Conservation (phyloP, 306 rosid genomes). For the Trifolium fragiferum region DNA sequence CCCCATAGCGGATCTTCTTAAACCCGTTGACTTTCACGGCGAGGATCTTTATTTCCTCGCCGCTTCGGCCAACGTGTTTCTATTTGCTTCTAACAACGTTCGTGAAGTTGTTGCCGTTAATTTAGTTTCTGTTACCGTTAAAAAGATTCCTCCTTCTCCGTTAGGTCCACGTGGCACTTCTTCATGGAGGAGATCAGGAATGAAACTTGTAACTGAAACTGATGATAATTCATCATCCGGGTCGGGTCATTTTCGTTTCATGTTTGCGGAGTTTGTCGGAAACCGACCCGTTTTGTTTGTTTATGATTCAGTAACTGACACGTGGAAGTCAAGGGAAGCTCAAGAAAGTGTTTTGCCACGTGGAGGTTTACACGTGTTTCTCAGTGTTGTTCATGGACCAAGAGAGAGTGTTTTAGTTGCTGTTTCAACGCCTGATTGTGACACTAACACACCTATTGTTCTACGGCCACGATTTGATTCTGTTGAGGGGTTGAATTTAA, state of each 20-base stretch:
- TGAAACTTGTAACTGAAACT: conserved; percentile 52
- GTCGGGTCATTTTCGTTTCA: conserved; percentile 53
- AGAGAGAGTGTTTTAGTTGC: conserved; percentile 54
- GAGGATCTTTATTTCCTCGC: conserved; percentile 64
- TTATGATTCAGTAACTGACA: conserved; percentile 47
- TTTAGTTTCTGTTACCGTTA: conserved; percentile 51
- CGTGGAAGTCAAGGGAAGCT: conserved; percentile 52
- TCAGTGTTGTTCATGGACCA: conserved; percentile 47
- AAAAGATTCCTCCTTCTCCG: conserved; percentile 62
- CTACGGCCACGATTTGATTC: conserved; percentile 54
- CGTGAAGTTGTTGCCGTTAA: conserved; percentile 62
- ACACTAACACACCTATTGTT: conserved; percentile 26
- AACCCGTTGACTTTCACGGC: conserved; percentile 50
- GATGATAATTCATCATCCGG: conserved; percentile 29
- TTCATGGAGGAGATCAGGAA: conserved; percentile 69
- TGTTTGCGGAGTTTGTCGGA: conserved; percentile 59
- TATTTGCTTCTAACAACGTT: conserved; percentile 58
- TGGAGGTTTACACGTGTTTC: conserved; percentile 40
- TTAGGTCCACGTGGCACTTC: conserved; percentile 72
- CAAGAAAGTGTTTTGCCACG: conserved; percentile 42
- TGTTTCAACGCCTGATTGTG: conserved; percentile 10
- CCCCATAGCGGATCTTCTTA: conserved; percentile 53
- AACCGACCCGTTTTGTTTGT: conserved; percentile 55
- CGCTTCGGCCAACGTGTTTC: conserved; percentile 58
- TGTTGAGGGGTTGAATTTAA: background rate